Conservation (phyloP, 2,329 filamentous ascomycete genomes). For the Ceratocystis alfenasii region DNA sequence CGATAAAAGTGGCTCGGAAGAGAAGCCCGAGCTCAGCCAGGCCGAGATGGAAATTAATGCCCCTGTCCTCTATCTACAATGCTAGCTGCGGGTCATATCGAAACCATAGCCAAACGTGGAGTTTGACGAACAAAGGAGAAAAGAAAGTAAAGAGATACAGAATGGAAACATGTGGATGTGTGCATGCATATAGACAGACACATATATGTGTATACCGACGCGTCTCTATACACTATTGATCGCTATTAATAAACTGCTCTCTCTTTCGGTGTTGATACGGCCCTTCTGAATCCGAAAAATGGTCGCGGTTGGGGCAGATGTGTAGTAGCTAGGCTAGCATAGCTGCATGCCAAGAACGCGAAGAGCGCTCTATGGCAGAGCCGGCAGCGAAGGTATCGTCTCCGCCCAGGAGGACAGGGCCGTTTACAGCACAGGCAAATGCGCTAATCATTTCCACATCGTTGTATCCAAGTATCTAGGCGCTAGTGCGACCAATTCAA, state of each 20-base stretch:
- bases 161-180: background rate
- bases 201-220: background rate
- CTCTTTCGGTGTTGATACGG: background rate
- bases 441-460: background rate
- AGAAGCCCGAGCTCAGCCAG: background rate
- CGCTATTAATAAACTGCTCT: background rate
- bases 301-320: background rate
- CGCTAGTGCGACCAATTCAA: no score
- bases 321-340: background rate
- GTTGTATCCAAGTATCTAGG: background rate
- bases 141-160: background rate
- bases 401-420: background rate
- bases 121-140: no score
- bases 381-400: background rate
- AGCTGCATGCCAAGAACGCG: background rate
- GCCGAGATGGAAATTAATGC: background rate
- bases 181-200: background rate
- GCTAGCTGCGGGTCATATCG: background rate
- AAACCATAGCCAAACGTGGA: background rate
- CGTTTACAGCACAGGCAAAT: background rate
- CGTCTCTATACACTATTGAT: background rate
- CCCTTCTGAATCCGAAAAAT: background rate
- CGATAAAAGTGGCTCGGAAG: background rate
- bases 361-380: background rate
- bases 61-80: no score